phyloP scores from a whole-genome alignment of 2,329 filamentous ascomycete species.

The Epichloe amarillans region DNA sequence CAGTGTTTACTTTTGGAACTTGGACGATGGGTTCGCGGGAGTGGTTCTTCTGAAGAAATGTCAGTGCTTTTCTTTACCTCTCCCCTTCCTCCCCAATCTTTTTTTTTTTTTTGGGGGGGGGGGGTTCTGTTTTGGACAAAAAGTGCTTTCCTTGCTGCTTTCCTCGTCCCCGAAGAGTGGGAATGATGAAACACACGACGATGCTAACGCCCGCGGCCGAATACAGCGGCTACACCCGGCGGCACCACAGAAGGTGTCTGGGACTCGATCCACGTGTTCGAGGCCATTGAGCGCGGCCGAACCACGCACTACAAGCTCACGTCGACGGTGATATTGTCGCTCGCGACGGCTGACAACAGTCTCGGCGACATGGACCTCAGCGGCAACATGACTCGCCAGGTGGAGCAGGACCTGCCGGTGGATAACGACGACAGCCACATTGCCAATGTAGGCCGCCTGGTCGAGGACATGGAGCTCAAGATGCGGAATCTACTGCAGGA shows the following conservation, averaged over 20 bases:
- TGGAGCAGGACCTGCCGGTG: constrained; percentile 81
- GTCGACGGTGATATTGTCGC: constrained; percentile 84
- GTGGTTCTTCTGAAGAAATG: constrained; percentile 94
- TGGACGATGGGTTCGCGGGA: constrained; percentile 95
- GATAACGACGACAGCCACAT: constrained; percentile 89
- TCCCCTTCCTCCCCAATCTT: background rate
- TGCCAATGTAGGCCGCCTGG: constrained; percentile 81
- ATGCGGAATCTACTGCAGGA: constrained; percentile 98
- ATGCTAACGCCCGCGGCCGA: background rate
- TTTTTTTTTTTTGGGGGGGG: too few species aligned
- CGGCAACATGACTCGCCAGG: constrained; percentile 95
- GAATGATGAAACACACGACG: background rate
- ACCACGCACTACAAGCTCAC: constrained; percentile 96
- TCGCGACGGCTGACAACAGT: constrained; percentile 46
- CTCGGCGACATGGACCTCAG: constrained; percentile 83
- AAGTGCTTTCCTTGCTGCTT: background rate
- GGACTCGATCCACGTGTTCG: constrained; percentile 98
- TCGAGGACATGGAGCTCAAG: constrained; percentile 99
- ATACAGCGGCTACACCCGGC: constrained; percentile 49
- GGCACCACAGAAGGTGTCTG: constrained; percentile 66
- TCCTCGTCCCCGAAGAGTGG: background rate
- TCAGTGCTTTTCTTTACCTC: constrained; percentile 24
- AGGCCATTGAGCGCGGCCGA: constrained; percentile 83
- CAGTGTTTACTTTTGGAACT: constrained; percentile 95
- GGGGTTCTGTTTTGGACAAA: background rate